Evolutionary conservation across 2,329 filamentous ascomycete species (phyloP).

Genomic region (Colletotrichum sp.): DNA sequence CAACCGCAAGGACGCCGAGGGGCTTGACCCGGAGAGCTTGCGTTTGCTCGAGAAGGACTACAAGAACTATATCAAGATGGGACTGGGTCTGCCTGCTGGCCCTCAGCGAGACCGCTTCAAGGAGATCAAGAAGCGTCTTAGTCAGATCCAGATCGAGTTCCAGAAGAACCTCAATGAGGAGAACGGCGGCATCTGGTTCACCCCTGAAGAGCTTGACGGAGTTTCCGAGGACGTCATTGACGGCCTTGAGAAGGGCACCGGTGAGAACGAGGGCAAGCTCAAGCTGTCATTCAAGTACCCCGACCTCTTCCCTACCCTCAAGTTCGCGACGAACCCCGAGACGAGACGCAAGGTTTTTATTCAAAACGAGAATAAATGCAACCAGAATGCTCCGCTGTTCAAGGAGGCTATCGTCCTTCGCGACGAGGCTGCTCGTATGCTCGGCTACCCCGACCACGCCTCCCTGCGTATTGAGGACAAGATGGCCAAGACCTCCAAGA

Average conservation of each 20-base stretch:
- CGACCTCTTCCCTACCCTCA: constrained; percentile 78
- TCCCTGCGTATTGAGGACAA: constrained; percentile 62
- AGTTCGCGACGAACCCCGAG: constrained; percentile 75
- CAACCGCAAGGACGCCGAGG: constrained; percentile 54
- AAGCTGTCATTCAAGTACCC: constrained; percentile 85
- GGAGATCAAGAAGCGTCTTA: constrained; percentile 82
- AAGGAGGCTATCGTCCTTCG: constrained; percentile 59
- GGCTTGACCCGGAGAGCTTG: constrained; percentile 71
- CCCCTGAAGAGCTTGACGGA: constrained; percentile 73
- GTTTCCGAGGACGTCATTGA: constrained; percentile 74
- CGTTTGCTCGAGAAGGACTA: constrained; percentile 80
- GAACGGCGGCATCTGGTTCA: constrained; percentile 82
- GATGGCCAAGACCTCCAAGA: constrained; percentile 65
- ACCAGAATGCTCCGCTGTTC: constrained; percentile 59
- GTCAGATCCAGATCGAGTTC: constrained; percentile 75
- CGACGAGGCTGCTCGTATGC: constrained; percentile 59
- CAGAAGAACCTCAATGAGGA: constrained; percentile 86
- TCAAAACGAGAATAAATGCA: constrained; percentile 82
- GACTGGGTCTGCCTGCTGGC: constrained; percentile 73
- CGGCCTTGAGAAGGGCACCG: constrained; percentile 73
- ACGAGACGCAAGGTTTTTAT: constrained; percentile 74
- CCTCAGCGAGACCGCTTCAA: constrained; percentile 80
- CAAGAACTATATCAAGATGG: constrained; percentile 79
- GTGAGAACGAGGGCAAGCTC: constrained; percentile 75
- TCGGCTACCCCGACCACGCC: constrained; percentile 63